Base-by-base conservation (phyloP, 768 basidiomycete species). In the Kwoniella mangroviensis region DNA sequence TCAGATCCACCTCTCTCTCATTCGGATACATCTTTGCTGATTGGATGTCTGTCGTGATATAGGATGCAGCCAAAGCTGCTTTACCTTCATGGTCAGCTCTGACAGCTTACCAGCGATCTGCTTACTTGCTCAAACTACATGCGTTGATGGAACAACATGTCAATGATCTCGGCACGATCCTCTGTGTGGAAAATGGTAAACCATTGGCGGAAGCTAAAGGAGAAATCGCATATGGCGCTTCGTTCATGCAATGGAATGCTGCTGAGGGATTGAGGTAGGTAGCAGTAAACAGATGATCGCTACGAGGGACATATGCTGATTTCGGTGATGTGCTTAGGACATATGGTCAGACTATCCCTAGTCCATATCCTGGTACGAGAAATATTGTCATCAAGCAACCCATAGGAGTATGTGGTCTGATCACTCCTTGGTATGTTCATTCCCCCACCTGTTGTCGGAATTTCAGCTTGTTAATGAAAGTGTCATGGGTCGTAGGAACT, bases 311-410 rank as follows among this genome's bases (percentile, higher is more conserved):
- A 12, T 56, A 21, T 3, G 21, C 19, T 28, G 28, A 34, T 17
- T 12, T 24, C 0, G 17, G 10, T 19, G 34, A 17, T 19, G 19
- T 93, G 41, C 87, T 96, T 45, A 88, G 97, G 51, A 90, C 90
- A 28, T 95, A 97, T 78, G 97, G 97, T 82, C 92, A 94, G 82
- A 89, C 91, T n/a, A 89, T 98, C 55, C 96, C 97, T 0, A 91
- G 90, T 7, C 80, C 91, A 1, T 81, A 90, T 26, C 84, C 88
- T 2, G 87, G 87, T 63, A 83, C 89, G 9, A 90, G 96, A 57
- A 94, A 94, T 80, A 84, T 98, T 26, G 91, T 92, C 6, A 90
- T 98, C 74, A 96, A 96, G 84, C 97, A 99, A 79, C 96, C 96
- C 4, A 75, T 86, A 54, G 85, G 85, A 3, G 83, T 84, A 7